phyloP scores from a whole-genome alignment of 1,139 yeast genomes.

The Magnusiomyces ingens region DNA sequence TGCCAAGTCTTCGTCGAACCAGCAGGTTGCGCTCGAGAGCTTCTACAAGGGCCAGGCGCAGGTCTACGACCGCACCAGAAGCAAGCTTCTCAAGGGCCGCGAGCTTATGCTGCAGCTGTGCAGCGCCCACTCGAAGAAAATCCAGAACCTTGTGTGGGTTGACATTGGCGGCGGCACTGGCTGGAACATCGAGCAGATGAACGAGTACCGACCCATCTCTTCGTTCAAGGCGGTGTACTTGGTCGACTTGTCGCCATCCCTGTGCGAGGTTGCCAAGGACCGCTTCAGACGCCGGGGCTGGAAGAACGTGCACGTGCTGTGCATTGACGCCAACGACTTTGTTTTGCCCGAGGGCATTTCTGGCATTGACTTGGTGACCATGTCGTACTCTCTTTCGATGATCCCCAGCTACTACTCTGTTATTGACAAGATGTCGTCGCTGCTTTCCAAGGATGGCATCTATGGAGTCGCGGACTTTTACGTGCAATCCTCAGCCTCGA shows the following conservation, averaged over 20 bases:
- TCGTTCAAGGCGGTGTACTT: slow-evolving; percentile 60
- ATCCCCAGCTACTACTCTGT: slow-evolving; percentile 77
- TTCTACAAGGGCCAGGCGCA: slow-evolving; percentile 73
- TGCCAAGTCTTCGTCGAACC: slow-evolving; percentile 40
- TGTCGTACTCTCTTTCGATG: slow-evolving; percentile 77
- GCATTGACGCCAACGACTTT: slow-evolving; percentile 73
- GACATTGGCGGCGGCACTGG: slow-evolving; percentile 88
- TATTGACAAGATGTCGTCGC: slow-evolving; percentile 56
- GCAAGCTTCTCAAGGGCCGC: slow-evolving; percentile 61
- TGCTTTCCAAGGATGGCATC: slow-evolving; percentile 52
- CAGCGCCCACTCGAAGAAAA: slow-evolving; percentile 43
- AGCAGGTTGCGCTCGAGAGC: slow-evolving; percentile 61
- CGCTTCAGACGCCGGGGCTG: slow-evolving; percentile 51
- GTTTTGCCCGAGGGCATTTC: slow-evolving; percentile 32
- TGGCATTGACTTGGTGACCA: slow-evolving; percentile 53
- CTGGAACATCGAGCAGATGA: slow-evolving; percentile 71
- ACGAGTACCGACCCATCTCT: slow-evolving; percentile 44
- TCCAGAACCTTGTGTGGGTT: slow-evolving; percentile 54
- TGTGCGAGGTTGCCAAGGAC: slow-evolving; percentile 62
- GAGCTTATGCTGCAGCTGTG: slow-evolving; percentile 57
- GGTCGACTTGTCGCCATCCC: slow-evolving; percentile 69
- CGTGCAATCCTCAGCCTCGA: slow-evolving; percentile 58
- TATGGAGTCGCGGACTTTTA: slow-evolving; percentile 75
- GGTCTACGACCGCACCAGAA: slow-evolving; percentile 65
- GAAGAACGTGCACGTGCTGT: slow-evolving; percentile 60